Evolutionary conservation across 2,329 filamentous ascomycete species (phyloP).

Genomic region (Fusarium anguioides): DNA sequence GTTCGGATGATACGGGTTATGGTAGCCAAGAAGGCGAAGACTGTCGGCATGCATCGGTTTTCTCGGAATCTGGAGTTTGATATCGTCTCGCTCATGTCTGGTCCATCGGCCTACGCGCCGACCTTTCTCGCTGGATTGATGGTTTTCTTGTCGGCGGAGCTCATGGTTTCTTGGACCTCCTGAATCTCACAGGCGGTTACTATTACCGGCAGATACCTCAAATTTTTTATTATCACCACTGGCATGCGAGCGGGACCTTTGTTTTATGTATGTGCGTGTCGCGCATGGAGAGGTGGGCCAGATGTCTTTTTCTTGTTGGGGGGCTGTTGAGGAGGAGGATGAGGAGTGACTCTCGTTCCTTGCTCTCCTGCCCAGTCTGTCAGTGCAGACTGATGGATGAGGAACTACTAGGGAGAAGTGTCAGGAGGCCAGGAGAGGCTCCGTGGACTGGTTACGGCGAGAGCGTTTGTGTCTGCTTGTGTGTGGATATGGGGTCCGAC

Average conservation of each 20-base stretch:
- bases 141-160: conserved; percentile 40
- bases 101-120: conserved; percentile 42
- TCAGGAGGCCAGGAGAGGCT: conserved; percentile 36
- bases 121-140: conserved; percentile 45
- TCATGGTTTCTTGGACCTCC: conserved; percentile 33
- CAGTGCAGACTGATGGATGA: conserved; percentile 48
- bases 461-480: conserved; percentile 42
- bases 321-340: conserved; percentile 41
- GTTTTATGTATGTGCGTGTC: conserved; percentile 52
- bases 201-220: conserved; percentile 42
- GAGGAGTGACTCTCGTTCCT: conserved; percentile 44
- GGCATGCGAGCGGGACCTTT: conserved; percentile 50
- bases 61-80: conserved; percentile 57
- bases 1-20: conserved; percentile 50
- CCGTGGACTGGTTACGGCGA: conserved; percentile 36
- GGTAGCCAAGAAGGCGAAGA: conserved; percentile 48
- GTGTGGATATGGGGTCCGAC: conserved; percentile 42
- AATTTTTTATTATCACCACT: conserved; percentile 47
- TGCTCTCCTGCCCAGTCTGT: conserved; percentile 38
- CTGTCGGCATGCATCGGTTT: conserved; percentile 52
- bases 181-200: conserved; percentile 33
- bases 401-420: conserved; percentile 38
- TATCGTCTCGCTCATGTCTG: conserved; percentile 52
- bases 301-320: conserved; percentile 45
- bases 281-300: conserved; percentile 48